phyloP scores from a whole-genome alignment of 2,329 filamentous ascomycete genomes.

The Scedosporium apiospermum region DNA sequence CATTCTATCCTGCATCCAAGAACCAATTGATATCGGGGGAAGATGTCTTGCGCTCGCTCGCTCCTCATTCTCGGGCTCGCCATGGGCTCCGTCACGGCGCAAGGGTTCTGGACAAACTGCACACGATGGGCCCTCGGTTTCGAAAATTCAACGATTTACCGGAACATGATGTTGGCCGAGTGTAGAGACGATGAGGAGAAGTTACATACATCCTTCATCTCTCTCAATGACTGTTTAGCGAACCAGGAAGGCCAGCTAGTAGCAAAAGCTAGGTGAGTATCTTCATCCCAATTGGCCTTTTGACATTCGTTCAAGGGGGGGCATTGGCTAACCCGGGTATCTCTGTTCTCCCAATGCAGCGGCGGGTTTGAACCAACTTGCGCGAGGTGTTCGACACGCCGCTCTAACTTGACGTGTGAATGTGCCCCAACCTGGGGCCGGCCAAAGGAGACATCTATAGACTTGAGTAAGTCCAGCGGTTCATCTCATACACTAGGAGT shows the following conservation, averaged over 20 bases:
- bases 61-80: not conserved
- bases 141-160: not conserved
- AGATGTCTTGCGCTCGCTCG: not conserved
- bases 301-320: not conserved
- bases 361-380: not conserved
- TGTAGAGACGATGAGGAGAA: not conserved
- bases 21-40: not conserved
- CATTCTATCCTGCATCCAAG: not conserved
- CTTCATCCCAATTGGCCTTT: not conserved
- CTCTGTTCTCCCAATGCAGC: not conserved
- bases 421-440: not conserved
- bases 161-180: constrained; percentile 1
- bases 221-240: constrained; percentile 2
- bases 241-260: constrained; percentile 1
- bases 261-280: not conserved
- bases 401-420: not conserved
- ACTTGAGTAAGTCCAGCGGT: not conserved
- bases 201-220: not conserved
- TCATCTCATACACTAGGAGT: not conserved
- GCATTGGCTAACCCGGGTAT: not conserved
- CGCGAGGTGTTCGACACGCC: not conserved
- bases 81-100: not conserved
- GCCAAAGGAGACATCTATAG: not conserved
- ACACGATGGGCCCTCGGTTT: not conserved
- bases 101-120: constrained; percentile 2